Percentiles rank a stretch among this genome's conserved stretches.
Conservation (phyloP, 257 asterid species). For the Jasminum sambac region DNA sequence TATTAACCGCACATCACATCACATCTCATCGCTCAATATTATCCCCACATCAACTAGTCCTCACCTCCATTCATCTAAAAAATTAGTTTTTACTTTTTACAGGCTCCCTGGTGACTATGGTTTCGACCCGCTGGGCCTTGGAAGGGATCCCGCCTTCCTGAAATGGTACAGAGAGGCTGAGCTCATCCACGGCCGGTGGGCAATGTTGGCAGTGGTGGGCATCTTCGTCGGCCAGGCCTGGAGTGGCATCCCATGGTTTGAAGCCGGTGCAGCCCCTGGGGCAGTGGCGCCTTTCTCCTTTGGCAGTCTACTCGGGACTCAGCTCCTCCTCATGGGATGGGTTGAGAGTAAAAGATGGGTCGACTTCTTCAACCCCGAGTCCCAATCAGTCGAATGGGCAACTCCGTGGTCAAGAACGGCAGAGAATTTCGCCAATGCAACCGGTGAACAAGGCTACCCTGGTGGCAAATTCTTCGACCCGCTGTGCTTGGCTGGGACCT, state of each 20-base stretch:
- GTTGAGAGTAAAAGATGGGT: constrained; percentile 99
- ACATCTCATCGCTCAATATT: too few relatives aligned
- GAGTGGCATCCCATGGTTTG: constrained; percentile 96
- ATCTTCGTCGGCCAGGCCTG: constrained; percentile 94
- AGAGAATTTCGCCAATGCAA: constrained; percentile 77
- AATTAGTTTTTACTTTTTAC: constrained; percentile 1
- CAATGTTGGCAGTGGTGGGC: constrained; percentile 89
- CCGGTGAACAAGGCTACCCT: constrained; percentile 93
- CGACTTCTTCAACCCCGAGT: constrained; percentile 88
- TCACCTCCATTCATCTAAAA: too few relatives aligned
- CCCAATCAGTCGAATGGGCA: constrained; percentile 94
- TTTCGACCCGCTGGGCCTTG: constrained; percentile 92
- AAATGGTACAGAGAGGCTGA: constrained; percentile 99
- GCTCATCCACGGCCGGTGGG: constrained; percentile 98
- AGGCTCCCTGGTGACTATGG: constrained; percentile 97
- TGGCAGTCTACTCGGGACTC: constrained; percentile 92
- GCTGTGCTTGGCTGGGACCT: constrained; percentile 59
- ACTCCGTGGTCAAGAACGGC: constrained; percentile 95
- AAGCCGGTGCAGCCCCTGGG: constrained; percentile 93
- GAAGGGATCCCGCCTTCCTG: constrained; percentile 92
- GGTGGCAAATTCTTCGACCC: constrained; percentile 98
- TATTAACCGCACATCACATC: too few relatives aligned
- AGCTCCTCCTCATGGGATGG: constrained; percentile 96
- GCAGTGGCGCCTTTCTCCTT: constrained; percentile 96
- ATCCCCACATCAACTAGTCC: too few relatives aligned